Conservation (phyloP, 2,329 filamentous ascomycete genomes). For the Grosmannia serpens region DNA sequence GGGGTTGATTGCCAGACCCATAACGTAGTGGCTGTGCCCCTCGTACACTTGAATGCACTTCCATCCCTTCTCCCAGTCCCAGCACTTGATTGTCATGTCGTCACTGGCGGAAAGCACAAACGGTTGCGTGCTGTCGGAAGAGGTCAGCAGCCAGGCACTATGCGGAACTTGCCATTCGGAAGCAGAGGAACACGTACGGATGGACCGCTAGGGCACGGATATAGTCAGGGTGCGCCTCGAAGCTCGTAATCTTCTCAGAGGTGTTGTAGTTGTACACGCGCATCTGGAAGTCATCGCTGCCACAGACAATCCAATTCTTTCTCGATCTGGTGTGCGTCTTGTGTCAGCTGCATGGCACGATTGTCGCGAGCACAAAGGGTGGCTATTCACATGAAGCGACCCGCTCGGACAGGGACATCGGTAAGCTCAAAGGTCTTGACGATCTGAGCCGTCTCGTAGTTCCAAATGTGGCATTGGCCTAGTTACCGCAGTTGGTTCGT, state of each 20-base stretch:
- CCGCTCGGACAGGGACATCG: conserved; percentile 93
- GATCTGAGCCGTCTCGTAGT: conserved; percentile 89
- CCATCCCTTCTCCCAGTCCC: conserved; percentile 99
- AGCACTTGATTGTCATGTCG: conserved; percentile 97
- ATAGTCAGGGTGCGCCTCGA: conserved; percentile 96
- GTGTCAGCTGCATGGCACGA: not conserved
- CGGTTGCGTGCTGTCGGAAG: conserved; percentile 51
- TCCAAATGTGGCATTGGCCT: conserved; percentile 99
- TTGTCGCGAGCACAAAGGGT: not conserved
- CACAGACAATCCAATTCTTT: conserved; percentile 98
- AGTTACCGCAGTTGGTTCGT: not conserved
- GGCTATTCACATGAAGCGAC: conserved; percentile 59
- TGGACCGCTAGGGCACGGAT: conserved; percentile 95
- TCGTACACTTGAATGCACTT: conserved; percentile 93
- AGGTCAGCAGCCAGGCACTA: not conserved
- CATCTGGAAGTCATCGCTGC: conserved; percentile 74
- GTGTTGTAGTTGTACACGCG: conserved; percentile 76
- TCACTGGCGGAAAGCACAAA: conserved; percentile 94
- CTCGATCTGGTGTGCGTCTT: conserved; percentile 39
- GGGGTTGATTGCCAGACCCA: conserved; percentile 93
- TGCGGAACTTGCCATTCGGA: not conserved
- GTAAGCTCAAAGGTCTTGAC: conserved; percentile 99
- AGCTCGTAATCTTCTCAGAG: conserved; percentile 93
- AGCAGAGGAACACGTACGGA: conserved; percentile 32
- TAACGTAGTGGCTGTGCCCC: conserved; percentile 86